These are phyloP conservation scores for Dicorynia guianensis DNA, from an alignment of 306 rosid genomes.

Conservation along the genomic window DNA sequence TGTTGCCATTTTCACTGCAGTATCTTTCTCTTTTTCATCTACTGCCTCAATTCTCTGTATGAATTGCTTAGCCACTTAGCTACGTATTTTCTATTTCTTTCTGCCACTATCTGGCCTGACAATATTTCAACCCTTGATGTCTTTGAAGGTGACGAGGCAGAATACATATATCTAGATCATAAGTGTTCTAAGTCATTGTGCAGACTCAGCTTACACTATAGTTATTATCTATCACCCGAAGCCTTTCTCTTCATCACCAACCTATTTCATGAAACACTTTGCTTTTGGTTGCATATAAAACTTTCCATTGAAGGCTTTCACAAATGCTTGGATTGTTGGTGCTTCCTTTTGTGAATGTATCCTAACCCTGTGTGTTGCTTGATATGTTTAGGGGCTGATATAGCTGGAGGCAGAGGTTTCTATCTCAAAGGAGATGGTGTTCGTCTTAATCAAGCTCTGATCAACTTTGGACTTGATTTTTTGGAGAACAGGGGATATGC, in stretches of 20 bases:
- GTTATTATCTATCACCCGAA: not conserved
- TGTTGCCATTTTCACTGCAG: not conserved
- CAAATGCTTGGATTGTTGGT: not conserved
- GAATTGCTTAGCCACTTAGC: not conserved
- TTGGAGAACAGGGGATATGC: constrained; percentile 80
- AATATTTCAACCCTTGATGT: not conserved
- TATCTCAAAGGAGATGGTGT: constrained; percentile 94
- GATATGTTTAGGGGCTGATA: constrained; percentile 72
- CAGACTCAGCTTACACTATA: not conserved
- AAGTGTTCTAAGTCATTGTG: not conserved
- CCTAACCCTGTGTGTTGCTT: constrained; percentile 24
- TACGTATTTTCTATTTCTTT: not conserved
- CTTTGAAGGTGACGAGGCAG: not conserved
- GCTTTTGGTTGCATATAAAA: not conserved
- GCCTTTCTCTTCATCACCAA: not conserved
- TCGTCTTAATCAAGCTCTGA: constrained; percentile 92
- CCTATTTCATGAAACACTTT: not conserved
- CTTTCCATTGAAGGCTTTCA: not conserved
- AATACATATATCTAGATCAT: not conserved
- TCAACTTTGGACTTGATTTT: constrained; percentile 86
- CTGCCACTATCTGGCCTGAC: not conserved
- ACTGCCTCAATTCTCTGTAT: not conserved
- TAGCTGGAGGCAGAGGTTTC: constrained; percentile 98
- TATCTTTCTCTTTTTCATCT: not conserved
- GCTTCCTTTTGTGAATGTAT: not conserved